Base-by-base conservation (phyloP, 495 filamentous ascomycete species). In the Tirmania nivea region DNA sequence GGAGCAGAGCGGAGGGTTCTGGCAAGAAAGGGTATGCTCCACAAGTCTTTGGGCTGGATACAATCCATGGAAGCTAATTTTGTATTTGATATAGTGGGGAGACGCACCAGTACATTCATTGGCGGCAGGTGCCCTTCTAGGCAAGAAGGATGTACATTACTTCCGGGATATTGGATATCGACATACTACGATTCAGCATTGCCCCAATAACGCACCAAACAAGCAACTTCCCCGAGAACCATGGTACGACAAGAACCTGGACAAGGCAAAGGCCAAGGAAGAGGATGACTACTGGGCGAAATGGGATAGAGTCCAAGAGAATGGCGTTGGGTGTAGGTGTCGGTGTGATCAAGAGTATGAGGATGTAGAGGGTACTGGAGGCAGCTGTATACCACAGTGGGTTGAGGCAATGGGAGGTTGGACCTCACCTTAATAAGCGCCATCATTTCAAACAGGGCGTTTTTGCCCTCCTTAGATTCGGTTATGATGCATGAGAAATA, bases 111-210 rank as follows among this genome's bases (percentile, higher is more conserved):
- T 99, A 59, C 90, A 99, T 73, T 99, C 90, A 31, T 82, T 99
- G 35, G 90, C 92, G 10, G 87, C 92, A 35, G 90, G 90, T 60
- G 80, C 80, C 48, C 78, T 99, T 47, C 75, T 99, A 50, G 71
- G 77, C 4, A 83, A 86, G 17, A 65, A 69, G 48, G 86, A 96
- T 64, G 87, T 99, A 60, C 90, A 97, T 67, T 97, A 97, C 69
- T 97, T 97, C 83, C 87, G 90, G 60, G 90, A 97, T 65, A 92
- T 97, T 70, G 90, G 90, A 51, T 97, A 97, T 69, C 79, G 90
- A 57, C 90, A 97, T 68, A 97, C 90, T 16, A 97, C 90, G 17
- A 97, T 97, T 66, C 90, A 96, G 68, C 90, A 97, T 70, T 97
- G 90, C 66, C 90, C 90, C 1, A 86, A 87, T 51, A 99, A 99